phyloP scores from a whole-genome alignment of 257 asterid genomes.

The Cinchona pubescens region DNA sequence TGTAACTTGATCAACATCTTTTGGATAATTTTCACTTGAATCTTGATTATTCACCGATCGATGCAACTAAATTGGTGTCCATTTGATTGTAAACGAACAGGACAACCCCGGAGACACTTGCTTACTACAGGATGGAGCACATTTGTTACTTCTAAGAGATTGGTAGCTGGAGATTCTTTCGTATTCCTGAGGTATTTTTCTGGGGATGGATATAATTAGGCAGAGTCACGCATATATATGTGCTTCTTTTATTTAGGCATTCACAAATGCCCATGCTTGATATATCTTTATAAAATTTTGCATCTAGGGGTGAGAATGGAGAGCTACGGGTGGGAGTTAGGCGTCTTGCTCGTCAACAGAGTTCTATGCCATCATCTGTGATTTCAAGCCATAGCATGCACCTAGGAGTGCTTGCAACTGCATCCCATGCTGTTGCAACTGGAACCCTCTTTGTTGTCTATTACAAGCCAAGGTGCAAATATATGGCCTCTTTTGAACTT shows the following conservation, averaged over 20 bases:
- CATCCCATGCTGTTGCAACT: constrained; percentile 50
- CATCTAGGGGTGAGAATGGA: constrained; percentile 42
- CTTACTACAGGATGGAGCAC: constrained; percentile 69
- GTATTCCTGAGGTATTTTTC: constrained; percentile 49
- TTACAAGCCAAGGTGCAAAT: constrained; percentile 47
- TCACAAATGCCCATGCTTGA: neutral
- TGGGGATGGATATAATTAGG: neutral
- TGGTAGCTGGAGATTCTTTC: constrained; percentile 55
- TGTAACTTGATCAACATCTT: no score
- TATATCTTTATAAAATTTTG: neutral
- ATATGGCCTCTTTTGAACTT: neutral
- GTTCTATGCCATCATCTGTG: constrained; percentile 49
- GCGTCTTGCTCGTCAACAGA: constrained; percentile 38
- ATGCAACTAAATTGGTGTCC: neutral
- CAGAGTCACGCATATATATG: neutral
- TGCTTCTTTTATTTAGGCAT: neutral
- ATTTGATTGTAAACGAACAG: constrained; percentile 21
- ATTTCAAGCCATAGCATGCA: constrained; percentile 66
- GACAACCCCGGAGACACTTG: constrained; percentile 66
- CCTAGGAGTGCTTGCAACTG: constrained; percentile 59
- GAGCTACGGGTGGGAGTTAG: constrained; percentile 54
- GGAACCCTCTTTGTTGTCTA: constrained; percentile 41
- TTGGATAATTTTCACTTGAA: neutral
- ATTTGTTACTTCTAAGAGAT: constrained; percentile 50
- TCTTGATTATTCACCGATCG: neutral